Evolutionary conservation across 352 stramenopile genomes (phyloP), one percentile per base, ranked within the genome.

Genomic region (Pythium oligandrum): DNA sequence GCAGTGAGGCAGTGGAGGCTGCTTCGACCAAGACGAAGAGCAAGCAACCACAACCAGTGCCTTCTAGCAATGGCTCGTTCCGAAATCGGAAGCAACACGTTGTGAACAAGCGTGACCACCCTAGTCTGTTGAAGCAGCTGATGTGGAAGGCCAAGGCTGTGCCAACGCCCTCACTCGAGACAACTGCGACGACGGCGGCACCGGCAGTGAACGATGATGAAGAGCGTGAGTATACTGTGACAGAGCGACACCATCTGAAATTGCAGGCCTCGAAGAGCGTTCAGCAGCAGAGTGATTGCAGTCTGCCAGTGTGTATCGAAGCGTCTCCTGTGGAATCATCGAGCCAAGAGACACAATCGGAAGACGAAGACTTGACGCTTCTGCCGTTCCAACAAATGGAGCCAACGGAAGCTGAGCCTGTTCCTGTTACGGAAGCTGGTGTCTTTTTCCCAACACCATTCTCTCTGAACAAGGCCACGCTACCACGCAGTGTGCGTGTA

Each of bases 281-380:
- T 31, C 60, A 51, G 32, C 38, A 42, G 10, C 5, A 51, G 12
- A 11, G 26, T 31, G 12, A 42, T 42, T 12, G 7, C 7, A 12
- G 7, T 12, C 38, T 12, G 7, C 17, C 53, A 31, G 73, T 66
- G 44, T 26, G 17, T 26, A 26, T 26, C 17, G 17, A 26, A 26
- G 17, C 17, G 17, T 26, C 17, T 26, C 55, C 57, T 42, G 53
- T 52, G 10, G 78, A 73, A 38, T 70, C 68, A 12, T 89, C 78
- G 11, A 89, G 78, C 39, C 78, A 89, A 45, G 78, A 89, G 51
- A 89, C 78, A 11, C 78, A 89, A 57, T 83, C 73, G 3, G 75
- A 86, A 42, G 75, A 88, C 32, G 75, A 84, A 37, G 36, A 40
- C 3, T 40, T 47, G 5, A 48, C 61, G 4, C 74, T 78, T 26